Percentiles rank a stretch among this genome's conserved stretches.
phyloP scores from a whole-genome alignment of 495 filamentous ascomycete genomes.

The Talaromyces borbonicus region DNA sequence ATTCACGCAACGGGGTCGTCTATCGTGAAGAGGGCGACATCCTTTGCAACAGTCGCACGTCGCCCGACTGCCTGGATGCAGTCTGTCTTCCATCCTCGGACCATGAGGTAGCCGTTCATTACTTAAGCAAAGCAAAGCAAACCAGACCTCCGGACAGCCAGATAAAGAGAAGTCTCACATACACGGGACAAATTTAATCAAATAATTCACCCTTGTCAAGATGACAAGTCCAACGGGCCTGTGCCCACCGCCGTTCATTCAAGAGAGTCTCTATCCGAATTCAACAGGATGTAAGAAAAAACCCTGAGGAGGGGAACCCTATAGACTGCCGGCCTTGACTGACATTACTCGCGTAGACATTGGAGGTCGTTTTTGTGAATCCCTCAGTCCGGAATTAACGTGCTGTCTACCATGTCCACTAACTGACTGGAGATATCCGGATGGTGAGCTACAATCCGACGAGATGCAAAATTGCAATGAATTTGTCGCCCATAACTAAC shows the following conservation, averaged over 20 bases:
- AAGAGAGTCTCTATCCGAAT: constrained; percentile 46
- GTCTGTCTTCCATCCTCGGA: constrained; percentile 1
- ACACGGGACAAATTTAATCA: too few species aligned
- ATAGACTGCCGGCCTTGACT: constrained; percentile 9
- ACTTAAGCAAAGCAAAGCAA: background rate
- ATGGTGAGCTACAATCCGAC: constrained; percentile 43
- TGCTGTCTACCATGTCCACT: constrained; percentile 92
- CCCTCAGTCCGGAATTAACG: constrained; percentile 30
- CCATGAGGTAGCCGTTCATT: constrained; percentile 6
- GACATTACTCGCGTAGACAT: constrained; percentile 41
- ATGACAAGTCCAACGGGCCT: constrained; percentile 22
- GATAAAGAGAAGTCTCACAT: too few species aligned
- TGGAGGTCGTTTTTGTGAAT: constrained; percentile 53
- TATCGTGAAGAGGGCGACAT: constrained; percentile 7
- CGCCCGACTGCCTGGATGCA: constrained; percentile 5
- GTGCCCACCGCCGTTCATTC: constrained; percentile 58
- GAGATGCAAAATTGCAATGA: too few species aligned
- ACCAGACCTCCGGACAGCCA: too few species aligned
- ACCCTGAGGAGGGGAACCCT: background rate
- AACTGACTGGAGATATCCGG: constrained; percentile 74
- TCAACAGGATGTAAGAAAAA: constrained; percentile 51
- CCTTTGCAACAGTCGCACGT: background rate
- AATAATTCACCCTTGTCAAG: too few species aligned
- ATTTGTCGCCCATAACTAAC: background rate
- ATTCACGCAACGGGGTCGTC: background rate